phyloP scores from a whole-genome alignment of 768 basidiomycete genomes.

The Lentinula edodes region DNA sequence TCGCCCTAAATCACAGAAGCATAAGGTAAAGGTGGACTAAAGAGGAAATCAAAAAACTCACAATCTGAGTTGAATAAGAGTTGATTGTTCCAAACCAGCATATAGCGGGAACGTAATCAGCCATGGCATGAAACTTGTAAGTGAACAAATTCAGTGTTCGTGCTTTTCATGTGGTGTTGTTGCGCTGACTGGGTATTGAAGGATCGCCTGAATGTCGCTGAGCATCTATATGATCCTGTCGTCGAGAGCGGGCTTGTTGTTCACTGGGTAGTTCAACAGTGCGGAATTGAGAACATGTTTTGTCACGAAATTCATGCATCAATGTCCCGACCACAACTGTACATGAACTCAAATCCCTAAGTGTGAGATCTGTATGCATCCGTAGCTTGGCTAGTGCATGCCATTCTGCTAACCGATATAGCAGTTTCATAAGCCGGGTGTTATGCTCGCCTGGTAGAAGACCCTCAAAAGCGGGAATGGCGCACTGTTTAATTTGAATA shows the following conservation, averaged over 20 bases:
- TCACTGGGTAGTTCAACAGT: conserved; percentile 7
- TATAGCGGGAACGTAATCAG: conserved; percentile 24
- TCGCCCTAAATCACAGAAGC: conserved; percentile 33
- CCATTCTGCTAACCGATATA: conserved; percentile 14
- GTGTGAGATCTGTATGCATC: no score
- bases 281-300: background rate
- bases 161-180: background rate
- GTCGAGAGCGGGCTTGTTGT: conserved; percentile 5
- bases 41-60: no score
- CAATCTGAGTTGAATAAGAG: conserved; percentile 29
- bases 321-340: conserved; percentile 2
- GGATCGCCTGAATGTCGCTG: no score
- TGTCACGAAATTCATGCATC: conserved; percentile 1
- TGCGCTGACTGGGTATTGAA: no score
- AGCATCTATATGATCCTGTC: no score
- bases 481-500: conserved; percentile 12
- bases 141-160: conserved; percentile 23
- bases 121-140: conserved; percentile 28
- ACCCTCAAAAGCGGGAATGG: conserved; percentile 27
- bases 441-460: conserved; percentile 15
- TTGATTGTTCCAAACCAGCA: conserved; percentile 25
- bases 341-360: no score
- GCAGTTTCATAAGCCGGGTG: conserved; percentile 1
- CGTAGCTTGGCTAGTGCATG: conserved; percentile 11
- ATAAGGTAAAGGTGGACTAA: no score